Evolutionary conservation across 306 rosid genomes (phyloP), one percentile per base, ranked within the genome.

Genomic region (Ammopiptanthus mongolicus): DNA sequence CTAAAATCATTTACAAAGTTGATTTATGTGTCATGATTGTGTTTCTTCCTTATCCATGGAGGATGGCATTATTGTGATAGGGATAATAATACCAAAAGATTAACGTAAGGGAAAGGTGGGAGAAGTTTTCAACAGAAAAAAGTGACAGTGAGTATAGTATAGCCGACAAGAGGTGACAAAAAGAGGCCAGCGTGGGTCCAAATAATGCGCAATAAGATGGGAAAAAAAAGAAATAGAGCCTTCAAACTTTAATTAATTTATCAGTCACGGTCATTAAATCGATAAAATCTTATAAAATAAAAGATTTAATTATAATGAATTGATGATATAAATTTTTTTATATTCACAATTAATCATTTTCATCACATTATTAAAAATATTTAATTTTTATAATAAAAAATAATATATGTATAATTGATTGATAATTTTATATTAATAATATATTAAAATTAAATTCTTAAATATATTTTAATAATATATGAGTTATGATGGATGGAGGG

Each of bases 101-200:
- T 3, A 11, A 72, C 44, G 61, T 6, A 25, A 18, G 53, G 9
- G 8, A 29, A 47, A 65, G 42, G 23, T 9, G 68, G 34, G n/a
- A 62, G 62, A 73, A 57, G 58, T 22, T 57, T 80, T 42, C 33
- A 44, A 67, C 22, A 22, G 11, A n/a, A 52, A 55, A 55, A 53
- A 70, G 65, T 39, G 57, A 41, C 8, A 28, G 18, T 41, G 18
- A 18, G n/a, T 11, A 18, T 22, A 18, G n/a, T 11, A 18, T 22
- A 63, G 63, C 81, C 81, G 81, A 81, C 81, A 76, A 67, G 36
- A 74, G 50, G 78, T 78, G 84, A 87, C 90, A 84, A 64, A 75
- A 85, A 51, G 76, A 68, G 13, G 44, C 21, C 7, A 28, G 3
- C 3, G 77, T 71, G 88, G 89, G 85, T 59, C 88, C 85, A 59